Evolutionary conservation across 2,329 filamentous ascomycete species (phyloP).

Genomic region (Penicillium griseofulvum): DNA sequence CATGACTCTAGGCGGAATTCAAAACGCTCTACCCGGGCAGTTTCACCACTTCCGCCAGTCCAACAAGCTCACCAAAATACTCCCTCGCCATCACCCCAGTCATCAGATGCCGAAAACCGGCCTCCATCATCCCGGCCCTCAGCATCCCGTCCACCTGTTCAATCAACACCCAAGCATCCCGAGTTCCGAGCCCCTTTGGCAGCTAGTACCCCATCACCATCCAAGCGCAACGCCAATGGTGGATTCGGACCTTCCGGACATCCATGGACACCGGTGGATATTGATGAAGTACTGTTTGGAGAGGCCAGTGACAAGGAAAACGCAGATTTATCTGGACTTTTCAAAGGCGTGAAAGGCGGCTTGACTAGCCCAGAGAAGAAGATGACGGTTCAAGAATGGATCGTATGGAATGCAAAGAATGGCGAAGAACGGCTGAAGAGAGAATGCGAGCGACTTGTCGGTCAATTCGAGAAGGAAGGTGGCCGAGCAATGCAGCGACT

Average conservation of each 20-base stretch:
- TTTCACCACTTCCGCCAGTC: constrained; percentile 31
- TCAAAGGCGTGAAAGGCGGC: constrained; percentile 55
- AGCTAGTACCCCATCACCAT: constrained; percentile 56
- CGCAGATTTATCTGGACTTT: constrained; percentile 46
- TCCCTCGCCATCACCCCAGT: constrained; percentile 68
- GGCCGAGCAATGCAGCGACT: constrained; percentile 72
- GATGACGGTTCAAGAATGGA: constrained; percentile 95
- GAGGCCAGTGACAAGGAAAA: constrained; percentile 49
- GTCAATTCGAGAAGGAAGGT: constrained; percentile 79
- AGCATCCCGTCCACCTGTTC: constrained; percentile 41
- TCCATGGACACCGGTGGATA: constrained; percentile 71
- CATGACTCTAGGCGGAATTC: constrained; percentile 10
- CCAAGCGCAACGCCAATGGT: constrained; percentile 54
- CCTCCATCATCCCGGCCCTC: constrained; percentile 66
- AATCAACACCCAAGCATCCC: constrained; percentile 37
- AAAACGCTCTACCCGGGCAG: constrained; percentile 11
- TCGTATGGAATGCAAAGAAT: constrained; percentile 73
- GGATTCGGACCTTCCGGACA: constrained; percentile 55
- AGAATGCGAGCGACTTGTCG: constrained; percentile 81
- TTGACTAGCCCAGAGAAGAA: constrained; percentile 74
- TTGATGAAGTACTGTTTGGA: constrained; percentile 61
- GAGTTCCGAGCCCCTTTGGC: constrained; percentile 44
- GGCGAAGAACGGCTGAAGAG: constrained; percentile 75
- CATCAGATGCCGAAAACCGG: constrained; percentile 77
- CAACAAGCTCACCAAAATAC: constrained; percentile 46